Conservation (phyloP, 805 yeast genomes). For the Teunomyces pallodes region DNA sequence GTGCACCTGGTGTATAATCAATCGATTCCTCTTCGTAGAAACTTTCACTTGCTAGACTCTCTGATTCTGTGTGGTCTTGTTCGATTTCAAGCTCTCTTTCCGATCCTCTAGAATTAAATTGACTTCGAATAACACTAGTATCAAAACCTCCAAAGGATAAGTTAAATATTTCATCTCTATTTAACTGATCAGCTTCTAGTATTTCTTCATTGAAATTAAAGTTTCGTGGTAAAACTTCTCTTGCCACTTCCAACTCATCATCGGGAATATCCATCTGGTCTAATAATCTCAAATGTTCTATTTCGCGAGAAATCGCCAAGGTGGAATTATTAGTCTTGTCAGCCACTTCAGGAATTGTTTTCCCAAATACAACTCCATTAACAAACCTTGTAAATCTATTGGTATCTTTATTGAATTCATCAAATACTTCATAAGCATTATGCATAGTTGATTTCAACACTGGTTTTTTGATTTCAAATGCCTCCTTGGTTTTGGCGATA, state of each 20-base stretch:
- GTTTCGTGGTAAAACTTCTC: slow-evolving; percentile 8
- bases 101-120: background rate
- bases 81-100: background rate
- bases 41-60: background rate
- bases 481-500: background rate
- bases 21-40: slow-evolving; percentile 1
- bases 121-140: background rate
- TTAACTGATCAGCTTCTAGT: background rate
- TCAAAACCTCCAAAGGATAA: slow-evolving; percentile 22
- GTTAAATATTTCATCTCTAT: slow-evolving; percentile 15
- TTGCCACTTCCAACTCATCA: slow-evolving; percentile 13
- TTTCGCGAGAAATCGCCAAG: slow-evolving; percentile 5
- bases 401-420: background rate
- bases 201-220: background rate
- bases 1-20: slow-evolving; percentile 9
- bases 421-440: background rate
- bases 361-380: background rate
- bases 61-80: slow-evolving; percentile 4
- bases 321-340: background rate
- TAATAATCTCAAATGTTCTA: slow-evolving; percentile 2
- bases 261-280: background rate
- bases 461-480: background rate
- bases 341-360: background rate
- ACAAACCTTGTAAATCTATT: background rate
- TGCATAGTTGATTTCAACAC: background rate